These are phyloP conservation scores for Fusarium nisikadoi DNA, from an alignment of 2,329 filamentous ascomycete genomes.

Conservation along the genomic window DNA sequence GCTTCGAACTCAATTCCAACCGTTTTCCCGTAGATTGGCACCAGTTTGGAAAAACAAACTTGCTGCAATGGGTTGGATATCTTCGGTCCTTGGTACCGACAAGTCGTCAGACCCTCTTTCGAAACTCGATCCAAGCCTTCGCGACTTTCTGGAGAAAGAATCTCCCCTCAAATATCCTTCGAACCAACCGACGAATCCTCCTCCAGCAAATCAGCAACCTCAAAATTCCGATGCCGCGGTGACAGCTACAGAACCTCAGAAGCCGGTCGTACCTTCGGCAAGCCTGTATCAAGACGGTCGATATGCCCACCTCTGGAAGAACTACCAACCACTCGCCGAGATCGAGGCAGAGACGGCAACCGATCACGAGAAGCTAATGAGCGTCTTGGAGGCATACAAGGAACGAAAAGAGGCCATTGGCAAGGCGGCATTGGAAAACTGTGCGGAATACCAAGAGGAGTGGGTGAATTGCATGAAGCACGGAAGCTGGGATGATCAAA, in stretches of 20 bases:
- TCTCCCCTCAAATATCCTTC: conserved; percentile 75
- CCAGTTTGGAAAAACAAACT: neutral
- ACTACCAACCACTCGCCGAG: conserved; percentile 78
- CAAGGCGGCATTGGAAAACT: conserved; percentile 90
- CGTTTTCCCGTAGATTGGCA: neutral
- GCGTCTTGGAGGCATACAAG: conserved; percentile 86
- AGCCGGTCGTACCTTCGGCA: conserved; percentile 56
- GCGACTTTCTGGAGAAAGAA: conserved; percentile 86
- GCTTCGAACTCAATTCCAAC: neutral
- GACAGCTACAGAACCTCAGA: conserved; percentile 26
- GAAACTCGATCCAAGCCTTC: conserved; percentile 83
- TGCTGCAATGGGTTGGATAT: conserved; percentile 66
- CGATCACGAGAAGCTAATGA: conserved; percentile 82
- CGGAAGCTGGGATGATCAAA: conserved; percentile 72
- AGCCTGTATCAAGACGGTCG: conserved; percentile 70
- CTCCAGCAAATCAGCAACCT: conserved; percentile 16
- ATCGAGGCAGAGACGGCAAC: conserved; percentile 76
- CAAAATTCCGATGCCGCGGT: conserved; percentile 19
- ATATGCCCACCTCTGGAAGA: conserved; percentile 90
- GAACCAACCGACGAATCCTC: conserved; percentile 39
- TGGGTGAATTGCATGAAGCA: conserved; percentile 84
- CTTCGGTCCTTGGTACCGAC: conserved; percentile 62
- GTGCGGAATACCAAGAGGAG: conserved; percentile 84
- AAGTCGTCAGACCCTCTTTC: conserved; percentile 68
- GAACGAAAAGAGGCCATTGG: conserved; percentile 82